Evolutionary conservation across 2,329 filamentous ascomycete species (phyloP).

Genomic region (Bipolaris cookei): DNA sequence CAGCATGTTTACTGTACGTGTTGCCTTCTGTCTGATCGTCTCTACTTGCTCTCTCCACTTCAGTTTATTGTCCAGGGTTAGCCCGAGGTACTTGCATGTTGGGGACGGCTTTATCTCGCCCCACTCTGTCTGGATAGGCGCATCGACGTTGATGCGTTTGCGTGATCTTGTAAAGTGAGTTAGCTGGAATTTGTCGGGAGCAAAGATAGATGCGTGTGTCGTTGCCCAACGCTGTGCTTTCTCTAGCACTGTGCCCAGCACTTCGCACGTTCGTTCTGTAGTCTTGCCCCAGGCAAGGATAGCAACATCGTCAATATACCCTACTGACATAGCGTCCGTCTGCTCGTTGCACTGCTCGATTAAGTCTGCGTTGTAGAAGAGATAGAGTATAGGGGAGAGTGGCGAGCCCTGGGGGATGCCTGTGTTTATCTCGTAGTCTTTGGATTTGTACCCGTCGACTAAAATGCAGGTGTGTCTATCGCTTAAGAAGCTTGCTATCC

Average conservation of each 20-base stretch:
- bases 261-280: slow-evolving; percentile 25
- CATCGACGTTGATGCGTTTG: slow-evolving; percentile 18
- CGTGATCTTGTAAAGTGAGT: slow-evolving; percentile 32
- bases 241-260: slow-evolving; percentile 19
- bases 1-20: slow-evolving; percentile 20
- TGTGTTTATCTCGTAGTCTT: too few relatives aligned
- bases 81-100: slow-evolving; percentile 25
- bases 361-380: too few relatives aligned
- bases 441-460: too few relatives aligned
- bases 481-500: slow-evolving; percentile 27
- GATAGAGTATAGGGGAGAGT: too few relatives aligned
- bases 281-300: too few relatives aligned
- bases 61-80: slow-evolving; percentile 28
- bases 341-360: too few relatives aligned
- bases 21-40: too few relatives aligned
- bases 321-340: too few relatives aligned
- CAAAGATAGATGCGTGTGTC: slow-evolving; percentile 35
- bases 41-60: too few relatives aligned
- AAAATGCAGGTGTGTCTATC: slow-evolving; percentile 25
- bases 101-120: slow-evolving; percentile 19
- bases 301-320: too few relatives aligned
- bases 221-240: slow-evolving; percentile 29
- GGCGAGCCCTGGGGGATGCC: too few relatives aligned
- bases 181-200: slow-evolving; percentile 39
- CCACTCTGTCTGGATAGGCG: slow-evolving; percentile 20